Percentiles rank a stretch among this genome's conserved stretches.
phyloP scores from a whole-genome alignment of 306 rosid genomes.

The Malus sylvestris region DNA sequence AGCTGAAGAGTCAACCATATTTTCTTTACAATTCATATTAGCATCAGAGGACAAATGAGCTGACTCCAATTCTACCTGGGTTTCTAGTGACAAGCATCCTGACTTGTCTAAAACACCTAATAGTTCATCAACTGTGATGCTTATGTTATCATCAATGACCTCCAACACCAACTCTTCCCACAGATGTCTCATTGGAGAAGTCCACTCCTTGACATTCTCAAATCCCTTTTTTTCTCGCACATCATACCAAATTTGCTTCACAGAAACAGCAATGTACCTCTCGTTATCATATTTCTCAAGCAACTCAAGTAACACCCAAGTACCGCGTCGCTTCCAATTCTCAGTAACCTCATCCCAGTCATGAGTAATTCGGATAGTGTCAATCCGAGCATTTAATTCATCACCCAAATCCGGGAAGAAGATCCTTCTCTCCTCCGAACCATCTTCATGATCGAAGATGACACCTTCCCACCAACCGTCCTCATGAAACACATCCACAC shows the following conservation, averaged over 20 bases:
- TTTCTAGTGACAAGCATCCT: slow-evolving; percentile 15
- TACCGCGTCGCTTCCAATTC: slow-evolving; percentile 56
- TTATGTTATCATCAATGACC: slow-evolving; percentile 41
- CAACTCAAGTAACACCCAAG: slow-evolving; percentile 71
- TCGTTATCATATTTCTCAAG: slow-evolving; percentile 44
- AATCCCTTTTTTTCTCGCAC: slow-evolving; percentile 35
- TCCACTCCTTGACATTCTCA: slow-evolving; percentile 53
- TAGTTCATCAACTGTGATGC: slow-evolving; percentile 30
- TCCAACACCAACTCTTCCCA: slow-evolving; percentile 52
- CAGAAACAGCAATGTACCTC: slow-evolving; percentile 41
- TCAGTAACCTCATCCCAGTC: slow-evolving; percentile 64
- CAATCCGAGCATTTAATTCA: slow-evolving; percentile 38
- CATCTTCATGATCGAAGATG: slow-evolving; percentile 56
- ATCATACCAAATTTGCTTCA: slow-evolving; percentile 86
- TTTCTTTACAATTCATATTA: neutral
- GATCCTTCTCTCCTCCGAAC: slow-evolving; percentile 42
- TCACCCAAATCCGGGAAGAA: slow-evolving; percentile 88
- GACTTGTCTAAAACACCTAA: slow-evolving; percentile 23
- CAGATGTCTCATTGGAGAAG: slow-evolving; percentile 34
- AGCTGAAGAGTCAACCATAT: slow-evolving; percentile 11
- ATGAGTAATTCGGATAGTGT: slow-evolving; percentile 46
- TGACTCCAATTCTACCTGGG: slow-evolving; percentile 12
- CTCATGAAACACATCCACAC: slow-evolving; percentile 57
- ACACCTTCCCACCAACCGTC: slow-evolving; percentile 99
- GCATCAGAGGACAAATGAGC: slow-evolving; percentile 12